phyloP scores from a whole-genome alignment of 2,329 filamentous ascomycete genomes.

The Alternaria ventricosa region DNA sequence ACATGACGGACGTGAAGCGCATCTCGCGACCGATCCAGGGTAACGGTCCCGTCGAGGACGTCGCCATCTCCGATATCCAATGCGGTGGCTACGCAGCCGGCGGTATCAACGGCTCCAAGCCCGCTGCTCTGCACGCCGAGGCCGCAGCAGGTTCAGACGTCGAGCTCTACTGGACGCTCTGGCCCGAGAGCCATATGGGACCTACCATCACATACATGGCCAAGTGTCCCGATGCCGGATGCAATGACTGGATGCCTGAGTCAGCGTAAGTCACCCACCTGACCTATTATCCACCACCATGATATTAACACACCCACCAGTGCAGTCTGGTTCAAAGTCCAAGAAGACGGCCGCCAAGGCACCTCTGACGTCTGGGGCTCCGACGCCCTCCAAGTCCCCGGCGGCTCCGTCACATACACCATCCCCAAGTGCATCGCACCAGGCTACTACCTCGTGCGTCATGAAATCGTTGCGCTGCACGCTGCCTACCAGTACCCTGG shows the following conservation, averaged over 20 bases:
- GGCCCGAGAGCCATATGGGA: constrained; percentile 59
- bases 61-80: constrained; percentile 62
- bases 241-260: constrained; percentile 58
- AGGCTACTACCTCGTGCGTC: constrained; percentile 65
- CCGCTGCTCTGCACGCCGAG: constrained; percentile 61
- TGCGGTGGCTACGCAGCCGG: constrained; percentile 62
- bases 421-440: constrained; percentile 60
- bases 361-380: constrained; percentile 59
- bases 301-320: constrained; percentile 25
- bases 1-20: constrained; percentile 48
- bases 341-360: constrained; percentile 58
- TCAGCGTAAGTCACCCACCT: constrained; percentile 34
- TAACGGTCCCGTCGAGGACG: constrained; percentile 64
- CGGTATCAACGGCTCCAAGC: constrained; percentile 58
- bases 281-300: background rate
- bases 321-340: constrained; percentile 65
- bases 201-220: constrained; percentile 68
- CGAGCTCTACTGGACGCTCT: constrained; percentile 62
- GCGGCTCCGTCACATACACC: constrained; percentile 58
- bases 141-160: constrained; percentile 62
- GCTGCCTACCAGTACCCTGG: constrained; percentile 57
- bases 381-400: constrained; percentile 54
- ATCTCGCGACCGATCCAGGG: constrained; percentile 65
- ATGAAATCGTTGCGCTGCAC: constrained; percentile 65
- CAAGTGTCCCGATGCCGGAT: constrained; percentile 60